phyloP scores from a whole-genome alignment of 2,329 filamentous ascomycete genomes.

The Xylogone sp. region DNA sequence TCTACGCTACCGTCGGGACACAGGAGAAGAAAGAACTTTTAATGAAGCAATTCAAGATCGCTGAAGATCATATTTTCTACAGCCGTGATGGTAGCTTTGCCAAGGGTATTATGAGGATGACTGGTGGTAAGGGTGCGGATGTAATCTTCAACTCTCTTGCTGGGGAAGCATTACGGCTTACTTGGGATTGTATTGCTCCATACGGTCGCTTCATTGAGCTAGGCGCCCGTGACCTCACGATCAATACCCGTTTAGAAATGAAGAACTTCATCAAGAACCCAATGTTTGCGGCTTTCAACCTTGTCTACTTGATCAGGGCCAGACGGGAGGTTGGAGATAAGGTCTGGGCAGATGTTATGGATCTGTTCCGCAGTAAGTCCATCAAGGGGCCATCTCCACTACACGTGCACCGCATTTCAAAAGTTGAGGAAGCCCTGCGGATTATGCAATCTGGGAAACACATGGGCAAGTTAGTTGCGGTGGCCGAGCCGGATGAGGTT shows the following conservation, averaged over 20 bases:
- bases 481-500: constrained; percentile 34
- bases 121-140: constrained; percentile 18
- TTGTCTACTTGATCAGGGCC: no score
- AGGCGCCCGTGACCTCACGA: constrained; percentile 30
- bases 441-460: constrained; percentile 11
- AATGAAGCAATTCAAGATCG: constrained; percentile 24
- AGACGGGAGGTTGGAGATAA: no score
- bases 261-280: constrained; percentile 34
- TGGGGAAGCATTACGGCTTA: constrained; percentile 32
- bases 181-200: constrained; percentile 38
- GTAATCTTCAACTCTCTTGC: constrained; percentile 20
- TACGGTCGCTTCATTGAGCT: constrained; percentile 34
- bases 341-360: no score
- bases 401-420: background rate
- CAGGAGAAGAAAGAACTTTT: constrained; percentile 19
- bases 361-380: no score
- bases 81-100: constrained; percentile 26
- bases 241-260: constrained; percentile 35
- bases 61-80: constrained; percentile 28
- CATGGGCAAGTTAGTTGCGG: constrained; percentile 13
- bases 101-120: constrained; percentile 9
- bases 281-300: constrained; percentile 28
- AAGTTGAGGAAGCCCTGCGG: constrained; percentile 9
- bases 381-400: no score
- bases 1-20: constrained; percentile 27